These are phyloP conservation scores for Aspergillus carlsbadensis DNA, from an alignment of 495 filamentous ascomycete species.

Conservation along the genomic window DNA sequence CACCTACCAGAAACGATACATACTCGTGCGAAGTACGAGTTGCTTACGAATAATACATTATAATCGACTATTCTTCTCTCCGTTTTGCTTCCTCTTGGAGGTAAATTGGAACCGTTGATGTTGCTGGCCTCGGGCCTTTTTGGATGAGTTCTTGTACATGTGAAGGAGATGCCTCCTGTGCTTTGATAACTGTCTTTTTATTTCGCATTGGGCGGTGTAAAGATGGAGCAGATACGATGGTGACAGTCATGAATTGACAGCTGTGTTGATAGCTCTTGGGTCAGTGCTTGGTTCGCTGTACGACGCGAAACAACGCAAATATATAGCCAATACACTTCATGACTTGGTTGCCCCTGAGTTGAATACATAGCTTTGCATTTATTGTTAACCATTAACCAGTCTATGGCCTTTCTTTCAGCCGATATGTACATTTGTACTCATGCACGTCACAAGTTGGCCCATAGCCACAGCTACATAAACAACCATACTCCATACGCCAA, in stretches of 20 bases:
- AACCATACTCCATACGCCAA: too few relatives aligned
- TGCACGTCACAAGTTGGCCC: too few relatives aligned
- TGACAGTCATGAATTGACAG: neutral
- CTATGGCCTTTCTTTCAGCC: too few relatives aligned
- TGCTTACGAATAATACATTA: conserved; percentile 16
- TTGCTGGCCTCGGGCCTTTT: conserved; percentile 5
- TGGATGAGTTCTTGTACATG: conserved; percentile 12
- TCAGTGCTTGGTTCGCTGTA: neutral
- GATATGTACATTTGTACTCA: too few relatives aligned
- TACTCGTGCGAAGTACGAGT: conserved; percentile 10
- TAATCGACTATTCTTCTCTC: conserved; percentile 16
- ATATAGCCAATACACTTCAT: conserved; percentile 9
- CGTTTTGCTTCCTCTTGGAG: neutral
- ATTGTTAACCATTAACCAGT: too few relatives aligned
- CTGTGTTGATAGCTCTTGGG: neutral
- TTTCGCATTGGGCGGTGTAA: neutral
- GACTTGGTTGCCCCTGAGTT: neutral
- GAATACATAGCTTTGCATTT: neutral
- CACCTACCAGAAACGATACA: conserved; percentile 13
- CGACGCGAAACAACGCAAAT: neutral
- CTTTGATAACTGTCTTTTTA: conserved; percentile 1
- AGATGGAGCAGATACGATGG: neutral
- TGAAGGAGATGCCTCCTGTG: conserved; percentile 1
- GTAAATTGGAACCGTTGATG: neutral
- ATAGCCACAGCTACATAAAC: too few relatives aligned